Conservation (phyloP, 148 eudicot genomes). For the Simmondsia chinensis region DNA sequence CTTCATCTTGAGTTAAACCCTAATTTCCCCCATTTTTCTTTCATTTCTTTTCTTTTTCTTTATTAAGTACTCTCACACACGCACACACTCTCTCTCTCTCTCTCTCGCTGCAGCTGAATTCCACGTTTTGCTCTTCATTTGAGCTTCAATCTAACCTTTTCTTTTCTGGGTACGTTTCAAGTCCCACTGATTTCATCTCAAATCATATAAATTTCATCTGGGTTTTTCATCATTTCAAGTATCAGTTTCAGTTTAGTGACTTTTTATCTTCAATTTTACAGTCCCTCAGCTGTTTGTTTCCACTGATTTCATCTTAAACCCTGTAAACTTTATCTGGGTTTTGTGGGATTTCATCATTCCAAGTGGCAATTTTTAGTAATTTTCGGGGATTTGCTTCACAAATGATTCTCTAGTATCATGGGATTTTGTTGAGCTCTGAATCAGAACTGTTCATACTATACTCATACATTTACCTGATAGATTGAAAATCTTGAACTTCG, state of each 20-base stretch:
- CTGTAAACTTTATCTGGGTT: not conserved
- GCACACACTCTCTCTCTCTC: no score
- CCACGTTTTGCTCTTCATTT: not conserved
- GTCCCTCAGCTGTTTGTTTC: not conserved
- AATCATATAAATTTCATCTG: constrained; percentile 11
- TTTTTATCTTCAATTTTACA: not conserved
- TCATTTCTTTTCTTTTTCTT: constrained; percentile 1
- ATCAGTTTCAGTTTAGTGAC: not conserved
- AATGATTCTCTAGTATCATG: no score
- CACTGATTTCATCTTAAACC: not conserved
- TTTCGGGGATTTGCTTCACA: no score
- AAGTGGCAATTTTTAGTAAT: no score
- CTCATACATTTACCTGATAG: no score
- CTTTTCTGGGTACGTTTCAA: constrained; percentile 24
- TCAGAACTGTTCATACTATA: no score
- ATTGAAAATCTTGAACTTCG: no score
- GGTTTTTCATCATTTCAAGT: constrained; percentile 5
- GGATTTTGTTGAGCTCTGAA: no score
- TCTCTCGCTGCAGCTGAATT: no score
- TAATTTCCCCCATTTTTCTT: not conserved
- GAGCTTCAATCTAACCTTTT: constrained; percentile 16
- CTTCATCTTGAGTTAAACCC: constrained; percentile 20
- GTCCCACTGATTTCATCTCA: constrained; percentile 6
- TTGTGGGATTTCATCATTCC: constrained; percentile 7
- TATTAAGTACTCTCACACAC: not conserved